phyloP scores from a whole-genome alignment of 495 filamentous ascomycete species.

The Aspergillus asperescens region DNA sequence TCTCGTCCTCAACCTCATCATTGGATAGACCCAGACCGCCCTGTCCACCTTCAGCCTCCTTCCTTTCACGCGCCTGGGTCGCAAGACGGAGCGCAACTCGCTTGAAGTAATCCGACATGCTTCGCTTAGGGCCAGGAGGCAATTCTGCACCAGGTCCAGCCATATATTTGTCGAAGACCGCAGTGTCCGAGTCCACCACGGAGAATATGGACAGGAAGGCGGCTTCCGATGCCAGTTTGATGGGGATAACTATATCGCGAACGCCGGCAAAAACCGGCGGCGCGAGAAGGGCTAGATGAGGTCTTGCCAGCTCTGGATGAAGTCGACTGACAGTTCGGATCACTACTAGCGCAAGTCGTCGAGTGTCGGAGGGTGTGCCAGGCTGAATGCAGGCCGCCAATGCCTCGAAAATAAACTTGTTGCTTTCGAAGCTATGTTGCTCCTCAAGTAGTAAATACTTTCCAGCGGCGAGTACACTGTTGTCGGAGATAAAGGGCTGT shows the following conservation, averaged over 20 bases:
- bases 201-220: constrained; percentile 92
- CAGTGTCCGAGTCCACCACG: constrained; percentile 77
- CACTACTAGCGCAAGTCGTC: constrained; percentile 83
- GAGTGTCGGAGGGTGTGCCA: constrained; percentile 71
- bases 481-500: constrained; percentile 78
- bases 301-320: constrained; percentile 67
- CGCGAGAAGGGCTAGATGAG: constrained; percentile 71
- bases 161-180: constrained; percentile 91
- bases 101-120: constrained; percentile 98
- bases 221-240: constrained; percentile 92
- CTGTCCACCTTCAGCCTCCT: constrained; percentile 81
- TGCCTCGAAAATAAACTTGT: constrained; percentile 71
- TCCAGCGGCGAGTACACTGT: constrained; percentile 87
- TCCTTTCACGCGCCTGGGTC: constrained; percentile 76
- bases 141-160: constrained; percentile 55
- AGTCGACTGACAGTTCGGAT: constrained; percentile 76
- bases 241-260: constrained; percentile 87
- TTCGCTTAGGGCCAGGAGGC: constrained; percentile 66
- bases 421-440: constrained; percentile 52
- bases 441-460: constrained; percentile 76
- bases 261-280: constrained; percentile 85
- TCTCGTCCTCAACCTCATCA: constrained; percentile 90
- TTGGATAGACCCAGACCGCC: constrained; percentile 78
- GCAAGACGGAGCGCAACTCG: constrained; percentile 77
- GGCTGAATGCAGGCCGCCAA: constrained; percentile 69